Conservation (phyloP, 805 yeast species). For the Candida vaughaniae region DNA sequence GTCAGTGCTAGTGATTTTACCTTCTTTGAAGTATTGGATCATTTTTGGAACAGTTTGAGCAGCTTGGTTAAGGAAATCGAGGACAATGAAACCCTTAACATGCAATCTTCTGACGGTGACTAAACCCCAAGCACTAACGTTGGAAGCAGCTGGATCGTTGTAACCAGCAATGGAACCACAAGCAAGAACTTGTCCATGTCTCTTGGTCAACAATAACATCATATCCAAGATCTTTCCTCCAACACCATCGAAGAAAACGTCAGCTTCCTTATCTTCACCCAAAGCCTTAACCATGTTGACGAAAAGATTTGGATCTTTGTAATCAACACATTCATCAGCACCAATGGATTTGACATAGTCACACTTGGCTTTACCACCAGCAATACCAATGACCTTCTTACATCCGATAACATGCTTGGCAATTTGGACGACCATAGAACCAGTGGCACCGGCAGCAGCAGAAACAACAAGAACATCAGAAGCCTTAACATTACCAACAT, state of each 20-base stretch:
- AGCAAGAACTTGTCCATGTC: slow-evolving; percentile 24
- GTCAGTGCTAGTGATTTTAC: slow-evolving; percentile 16
- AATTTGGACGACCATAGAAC: slow-evolving; percentile 30
- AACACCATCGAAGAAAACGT: slow-evolving; percentile 24
- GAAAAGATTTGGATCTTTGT: slow-evolving; percentile 38
- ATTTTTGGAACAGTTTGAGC: slow-evolving; percentile 14
- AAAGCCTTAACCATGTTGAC: slow-evolving; percentile 19
- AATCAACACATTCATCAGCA: slow-evolving; percentile 54
- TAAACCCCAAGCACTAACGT: slow-evolving; percentile 22
- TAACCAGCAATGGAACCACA: slow-evolving; percentile 37
- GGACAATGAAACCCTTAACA: slow-evolving; percentile 22
- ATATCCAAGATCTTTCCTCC: slow-evolving; percentile 23
- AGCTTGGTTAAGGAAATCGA: slow-evolving; percentile 16
- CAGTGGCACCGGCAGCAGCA: slow-evolving; percentile 35
- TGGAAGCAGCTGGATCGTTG: slow-evolving; percentile 20
- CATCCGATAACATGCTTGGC: slow-evolving; percentile 28
- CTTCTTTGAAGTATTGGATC: slow-evolving; percentile 15
- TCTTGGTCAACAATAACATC: slow-evolving; percentile 15
- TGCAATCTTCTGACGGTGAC: slow-evolving; percentile 18
- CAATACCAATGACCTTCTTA: slow-evolving; percentile 29
- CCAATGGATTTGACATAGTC: slow-evolving; percentile 54
- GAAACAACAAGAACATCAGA: slow-evolving; percentile 25
- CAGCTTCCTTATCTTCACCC: slow-evolving; percentile 39
- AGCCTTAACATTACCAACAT: slow-evolving; percentile 27
- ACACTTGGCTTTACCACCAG: slow-evolving; percentile 46